Base-by-base conservation (phyloP, 768 basidiomycete species). In the Mycena albidolilacea region DNA sequence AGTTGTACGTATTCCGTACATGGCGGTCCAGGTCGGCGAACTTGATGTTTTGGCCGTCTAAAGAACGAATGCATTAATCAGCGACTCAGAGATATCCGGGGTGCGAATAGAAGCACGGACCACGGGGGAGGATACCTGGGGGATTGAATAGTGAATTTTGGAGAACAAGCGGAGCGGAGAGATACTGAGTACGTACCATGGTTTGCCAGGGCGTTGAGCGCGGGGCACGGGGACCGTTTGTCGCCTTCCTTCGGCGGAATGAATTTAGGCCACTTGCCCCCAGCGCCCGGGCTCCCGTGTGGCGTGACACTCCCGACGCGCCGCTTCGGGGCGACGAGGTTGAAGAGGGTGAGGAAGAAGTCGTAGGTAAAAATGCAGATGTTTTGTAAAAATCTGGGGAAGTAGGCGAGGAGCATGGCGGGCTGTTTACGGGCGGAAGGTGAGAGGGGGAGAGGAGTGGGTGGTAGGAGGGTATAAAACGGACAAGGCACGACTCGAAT, bases 221-320 rank as follows among this genome's bases (percentile, higher is more conserved):
- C 63, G 10, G 63, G 50, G 17, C 63, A 64, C 15, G 30, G 17
- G n/a, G 43, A 65, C 5, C 94, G 85, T 77, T 93, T 94, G 75
- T 94, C 93, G 1, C 88, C 89, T 8, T 89, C 85, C 67, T 80
- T 81, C 9, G 92, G 87, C 2, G 90, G 81, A 3, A 85, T 80
- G 77, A 87, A 94, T 76, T 91, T 90, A 0, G 93, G 92, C 93
- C 93, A 95, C 55, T 85, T 77, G 0, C 92, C 91, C 44, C 85
- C 88, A 61, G 82, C 86, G 0, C 92, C 92, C 5, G 89, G 87
- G 64, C 86, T 81, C 0, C 90, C 90, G 41, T 82, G 80, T 2
- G 89, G 90, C 0, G 87, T 88, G 52, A 93, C 90, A 39, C 85
- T 84, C 0, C 92, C 92, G 5, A 85, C 79, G 38, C 84, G 84